phyloP scores from a whole-genome alignment of 2,329 filamentous ascomycete species.

The Cladophialophora psammophila region DNA sequence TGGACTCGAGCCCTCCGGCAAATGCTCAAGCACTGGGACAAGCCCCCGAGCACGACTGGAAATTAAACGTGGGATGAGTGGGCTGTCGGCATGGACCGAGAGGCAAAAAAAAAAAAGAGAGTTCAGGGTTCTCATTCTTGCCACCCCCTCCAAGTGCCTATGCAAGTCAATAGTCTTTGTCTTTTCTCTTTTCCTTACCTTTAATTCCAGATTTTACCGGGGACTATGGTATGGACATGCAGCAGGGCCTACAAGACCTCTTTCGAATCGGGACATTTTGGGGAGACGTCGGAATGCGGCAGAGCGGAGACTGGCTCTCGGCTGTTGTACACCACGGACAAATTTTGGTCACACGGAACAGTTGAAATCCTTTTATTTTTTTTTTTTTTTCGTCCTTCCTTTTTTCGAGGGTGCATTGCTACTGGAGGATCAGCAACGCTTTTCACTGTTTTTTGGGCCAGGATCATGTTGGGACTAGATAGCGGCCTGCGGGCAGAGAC shows the following conservation, averaged over 20 bases:
- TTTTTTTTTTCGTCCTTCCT: neutral
- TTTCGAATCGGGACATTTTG: neutral
- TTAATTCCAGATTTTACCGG: neutral
- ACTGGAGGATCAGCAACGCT: slow-evolving; percentile 5
- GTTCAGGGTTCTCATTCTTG: slow-evolving; percentile 10
- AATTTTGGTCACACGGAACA: neutral
- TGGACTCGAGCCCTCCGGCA: slow-evolving; percentile 71
- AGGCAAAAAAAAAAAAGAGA: slow-evolving; percentile 21
- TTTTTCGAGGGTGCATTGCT: slow-evolving; percentile 2
- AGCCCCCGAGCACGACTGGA: slow-evolving; percentile 59
- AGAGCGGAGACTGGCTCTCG: slow-evolving; percentile 22
- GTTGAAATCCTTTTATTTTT: neutral
- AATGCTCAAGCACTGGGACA: slow-evolving; percentile 74
- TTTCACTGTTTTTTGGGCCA: slow-evolving; percentile 11
- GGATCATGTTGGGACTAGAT: slow-evolving; percentile 6
- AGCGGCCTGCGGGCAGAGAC: slow-evolving; percentile 6
- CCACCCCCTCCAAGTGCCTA: neutral
- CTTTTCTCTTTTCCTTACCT: neutral
- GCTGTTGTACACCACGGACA: slow-evolving; percentile 5
- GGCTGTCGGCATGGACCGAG: slow-evolving; percentile 16
- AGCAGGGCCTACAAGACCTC: neutral
- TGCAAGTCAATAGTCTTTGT: slow-evolving; percentile 8
- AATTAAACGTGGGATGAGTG: slow-evolving; percentile 30
- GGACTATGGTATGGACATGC: slow-evolving; percentile 6
- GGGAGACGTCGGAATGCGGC: slow-evolving; percentile 1